A percentile compares a stretch with the other conserved stretches of the same genome.
These are phyloP conservation scores for Porpolomopsis calyptriformis DNA, from an alignment of 768 basidiomycete species.

Conservation along the genomic window DNA sequence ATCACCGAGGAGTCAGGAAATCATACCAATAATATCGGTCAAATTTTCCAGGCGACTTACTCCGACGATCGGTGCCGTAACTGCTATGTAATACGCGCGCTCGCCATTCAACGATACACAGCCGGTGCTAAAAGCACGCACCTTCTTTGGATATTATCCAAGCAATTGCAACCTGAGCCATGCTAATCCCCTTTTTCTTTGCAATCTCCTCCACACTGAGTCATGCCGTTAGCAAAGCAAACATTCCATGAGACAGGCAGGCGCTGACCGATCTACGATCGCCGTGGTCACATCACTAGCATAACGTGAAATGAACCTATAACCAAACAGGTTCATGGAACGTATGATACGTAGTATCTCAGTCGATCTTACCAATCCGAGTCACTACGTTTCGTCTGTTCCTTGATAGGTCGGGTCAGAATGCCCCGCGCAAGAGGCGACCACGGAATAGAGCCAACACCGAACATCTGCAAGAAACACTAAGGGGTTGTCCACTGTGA, in stretches of 20 bases:
- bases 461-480: slow-evolving; percentile 16
- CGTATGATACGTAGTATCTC: not conserved
- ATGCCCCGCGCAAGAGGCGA: slow-evolving; percentile 27
- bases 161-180: slow-evolving; percentile 39
- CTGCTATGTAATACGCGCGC: slow-evolving; percentile 13
- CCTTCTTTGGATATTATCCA: slow-evolving; percentile 32
- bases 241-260: not conserved
- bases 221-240: not conserved
- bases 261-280: slow-evolving; percentile 20
- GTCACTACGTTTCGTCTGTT: slow-evolving; percentile 19
- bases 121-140: not conserved
- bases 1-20: not conserved
- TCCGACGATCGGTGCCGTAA: slow-evolving; percentile 43
- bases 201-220: slow-evolving; percentile 36
- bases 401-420: slow-evolving; percentile 21
- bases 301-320: slow-evolving; percentile 8
- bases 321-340: not conserved
- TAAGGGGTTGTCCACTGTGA: not conserved
- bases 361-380: slow-evolving; percentile 12
- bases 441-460: slow-evolving; percentile 32
- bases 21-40: slow-evolving; percentile 33
- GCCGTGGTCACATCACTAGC: slow-evolving; percentile 11
- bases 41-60: slow-evolving; percentile 35
- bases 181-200: slow-evolving; percentile 30
- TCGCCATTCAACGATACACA: not conserved